Evolutionary conservation across 2,329 filamentous ascomycete genomes (phyloP), one percentile per base, ranked within the genome.

Genomic region (Fusarium sp.): DNA sequence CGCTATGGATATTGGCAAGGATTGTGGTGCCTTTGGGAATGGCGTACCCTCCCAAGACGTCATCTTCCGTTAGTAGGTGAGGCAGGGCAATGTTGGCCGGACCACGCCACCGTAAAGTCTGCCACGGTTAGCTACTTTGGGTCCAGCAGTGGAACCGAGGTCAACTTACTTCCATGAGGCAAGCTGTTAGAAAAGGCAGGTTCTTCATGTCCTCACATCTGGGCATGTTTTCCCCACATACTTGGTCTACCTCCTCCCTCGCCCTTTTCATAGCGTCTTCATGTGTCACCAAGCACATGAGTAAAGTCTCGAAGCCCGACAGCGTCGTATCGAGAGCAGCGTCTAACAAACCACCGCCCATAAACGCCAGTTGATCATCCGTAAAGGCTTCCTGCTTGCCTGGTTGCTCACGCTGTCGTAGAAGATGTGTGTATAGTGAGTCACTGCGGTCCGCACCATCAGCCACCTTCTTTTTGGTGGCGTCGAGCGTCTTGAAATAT

Each of bases 401-500:
- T 6, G 6, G 43, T 15, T 31, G 41, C 7, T 47, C 43, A 6
- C 43, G 43, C 23, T 47, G 43, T 30, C 43, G 43, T 27, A 47
- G 43, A 18, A 47, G 43, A 30, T 47, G 43, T 12, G 11, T 31
- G 43, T 47, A 47, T n/a, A 47, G 15, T 8, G 23, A 15, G 43
- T 47, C 27, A 23, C 43, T 30, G 23, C 23, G 12, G 11, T 31
- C 23, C 9, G 15, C 13, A 31, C 43, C 27, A 47, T n/a, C 27
- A 27, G 27, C 43, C n/a, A 31, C n/a, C 23, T 30, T 47, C 43
- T 30, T n/a, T n/a, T 47, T 13, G 11, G 43, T 27, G 6, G 43
- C 43, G 9, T 28, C 23, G 43, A 47, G 43, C n/a, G 43, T 47
- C 43, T 28, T 47, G 43, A 47, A 47, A 27, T 47, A 47, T 27